Evolutionary conservation across 257 asterid genomes (phyloP), one percentile per base, ranked within the genome.

Genomic region (Solanum ahanhuiri): DNA sequence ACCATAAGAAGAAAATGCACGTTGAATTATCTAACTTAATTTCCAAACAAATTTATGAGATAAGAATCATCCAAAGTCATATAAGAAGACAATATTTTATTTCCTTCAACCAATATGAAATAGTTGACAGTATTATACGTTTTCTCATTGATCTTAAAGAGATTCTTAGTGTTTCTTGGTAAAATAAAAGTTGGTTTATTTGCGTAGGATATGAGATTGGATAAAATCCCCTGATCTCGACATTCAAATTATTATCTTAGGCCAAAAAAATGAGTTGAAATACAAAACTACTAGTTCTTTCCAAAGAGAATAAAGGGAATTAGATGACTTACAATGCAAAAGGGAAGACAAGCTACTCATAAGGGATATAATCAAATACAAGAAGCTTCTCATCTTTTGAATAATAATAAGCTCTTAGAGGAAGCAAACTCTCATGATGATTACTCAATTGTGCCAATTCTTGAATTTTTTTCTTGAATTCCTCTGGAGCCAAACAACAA

Each of bases 311-410:
- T 12, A 48, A 48, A 48, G 58, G 20, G 20, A 63, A 6, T 28
- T 28, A 85, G 70, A 39, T 41, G 28, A 34, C 37, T 22, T 85
- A 90, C 91, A 85, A 25, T 90, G 91, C 20, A 91, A 81, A 67
- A 81, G 37, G 23, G 85, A 60, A 64, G 90, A 87, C 57, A 91
- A 33, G 41, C 85, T 88, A 25, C 84, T 85, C 75, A 18, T 77
- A 39, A 39, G 77, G 23, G 43, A 76, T 85, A 43, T 87, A 86
- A 82, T 90, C 90, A 43, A 83, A 90, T 76, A 90, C 87, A 87
- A 91, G 83, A 84, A 91, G 39, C 85, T 71, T 83, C 81, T 87
- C 90, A 57, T 83, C 81, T 22, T 14, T 77, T 7, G 57, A 12
- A 73, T 28, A 76, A 79, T 45, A 79, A 83, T 87, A 90, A 84